Base-by-base conservation (phyloP, 2,329 filamentous ascomycete genomes). In the Colletotrichum tropicicola region DNA sequence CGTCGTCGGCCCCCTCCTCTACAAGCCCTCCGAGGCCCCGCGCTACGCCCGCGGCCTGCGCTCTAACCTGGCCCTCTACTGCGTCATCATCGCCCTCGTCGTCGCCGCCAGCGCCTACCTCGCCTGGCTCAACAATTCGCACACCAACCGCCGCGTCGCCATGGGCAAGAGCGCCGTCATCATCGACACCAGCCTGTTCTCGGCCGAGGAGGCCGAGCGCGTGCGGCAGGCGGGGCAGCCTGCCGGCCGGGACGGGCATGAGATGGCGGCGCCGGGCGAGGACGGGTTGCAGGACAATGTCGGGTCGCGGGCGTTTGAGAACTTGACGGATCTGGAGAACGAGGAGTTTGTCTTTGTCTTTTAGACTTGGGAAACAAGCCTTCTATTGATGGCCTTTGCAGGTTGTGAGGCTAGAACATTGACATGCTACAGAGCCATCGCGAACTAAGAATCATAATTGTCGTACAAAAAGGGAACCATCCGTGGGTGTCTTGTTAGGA, bases 291-390 rank as follows among this genome's bases (percentile, higher is more conserved):
- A 21, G n/a, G 63, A 56, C 0, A 44, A 59, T 21, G 53, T 61
- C 2, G 67, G 82, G 1, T 81, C 85, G 25, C 81, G 84, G 68
- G 82, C 83, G 1, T 86, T 87, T 70, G 83, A 85, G 60, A 88
- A 91, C 71, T 74, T 85, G 17, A 89, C 87, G 15, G 87, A 90
- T 72, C 73, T 86, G 69, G 78, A 85, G 74, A 90, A 90, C 66
- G 87, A 90, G 70, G 87, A 90, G 65, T 90, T 90, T 70, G 80
- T 89, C 6, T 90, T 87, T 73, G 81, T 89, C 3, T 87, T 64
- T n/a, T 67, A 17, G 44, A n/a, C n/a, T n/a, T n/a, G n/a, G n/a
- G n/a, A n/a, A n/a, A n/a, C n/a, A n/a, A n/a, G n/a, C n/a, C n/a
- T n/a, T n/a, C n/a, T n/a, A n/a, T n/a, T n/a, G n/a, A n/a, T n/a